Evolutionary conservation across 23 red algal species (phyloP), one percentile per base, ranked within the genome.

Genomic region (Gracilaria caudata): DNA sequence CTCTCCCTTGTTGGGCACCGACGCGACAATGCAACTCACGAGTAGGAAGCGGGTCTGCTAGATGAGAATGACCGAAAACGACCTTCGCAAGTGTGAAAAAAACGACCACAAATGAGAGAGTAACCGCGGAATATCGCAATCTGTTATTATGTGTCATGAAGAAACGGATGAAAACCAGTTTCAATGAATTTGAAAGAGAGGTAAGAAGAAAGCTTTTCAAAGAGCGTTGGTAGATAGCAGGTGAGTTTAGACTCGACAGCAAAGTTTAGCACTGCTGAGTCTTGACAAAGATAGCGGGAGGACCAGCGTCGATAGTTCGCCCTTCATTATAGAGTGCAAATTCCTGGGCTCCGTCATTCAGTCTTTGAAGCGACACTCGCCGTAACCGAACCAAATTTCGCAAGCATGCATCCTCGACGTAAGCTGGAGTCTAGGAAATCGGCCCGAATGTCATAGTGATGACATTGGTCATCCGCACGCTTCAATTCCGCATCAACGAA

Each of bases 11-110:
- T 55, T 78, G 59, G 26, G 53, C 73, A 25, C 84, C 84, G 55
- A 89, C 84, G 33, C 84, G 60, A 72, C 84, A 89, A 38, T 79
- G 72, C 25, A 89, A 55, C 25, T 89, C 51, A 19, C 84, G 68
- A 17, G 84, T 89, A 19, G 84, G 84, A 21, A 78, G 72, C 47
- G 84, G 84, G 56, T 78, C 71, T 36, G 84, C 71, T 13, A 89
- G 39, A 51, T 89, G 49, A 28, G 84, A 89, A 54, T 89, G 84
- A 7, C 68, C 84, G 25, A 26, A 19, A 68, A 47, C 82, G 33
- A 64, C 30, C 5, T 80, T 47, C 4, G 70, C 38, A 3, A 12
- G 47, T 26, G 29, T 25, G 14, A 26, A 25, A 25, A 75, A 8
- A 47, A 29, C 3, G 1, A 24, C 21, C 38, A 75, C 37, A 38